A percentile compares a stretch with the other conserved stretches of the same genome.
Evolutionary conservation across 106 monocot species (phyloP).

Genomic region (Amphibolis antarctica): DNA sequence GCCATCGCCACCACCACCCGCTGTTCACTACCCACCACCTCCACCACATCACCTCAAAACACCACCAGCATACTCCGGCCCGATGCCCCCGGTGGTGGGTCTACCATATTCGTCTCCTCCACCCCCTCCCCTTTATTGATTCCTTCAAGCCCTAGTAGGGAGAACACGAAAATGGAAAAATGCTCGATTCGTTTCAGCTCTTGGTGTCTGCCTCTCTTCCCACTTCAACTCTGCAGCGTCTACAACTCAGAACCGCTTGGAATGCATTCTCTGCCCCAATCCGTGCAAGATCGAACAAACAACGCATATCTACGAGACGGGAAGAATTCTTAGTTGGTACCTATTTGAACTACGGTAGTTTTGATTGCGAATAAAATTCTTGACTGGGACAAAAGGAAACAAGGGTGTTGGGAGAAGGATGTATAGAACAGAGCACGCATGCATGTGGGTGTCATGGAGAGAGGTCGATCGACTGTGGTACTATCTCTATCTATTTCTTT

Average conservation of each 20-base stretch:
- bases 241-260: too few relatives aligned
- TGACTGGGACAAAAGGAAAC: too few relatives aligned
- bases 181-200: not conserved
- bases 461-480: not conserved
- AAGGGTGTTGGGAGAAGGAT: too few relatives aligned
- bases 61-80: constrained; percentile 1
- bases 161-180: not conserved
- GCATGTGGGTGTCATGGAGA: too few relatives aligned
- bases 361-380: too few relatives aligned
- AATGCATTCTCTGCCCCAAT: too few relatives aligned
- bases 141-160: not conserved
- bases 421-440: too few relatives aligned
- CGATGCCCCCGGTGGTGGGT: constrained; percentile 7
- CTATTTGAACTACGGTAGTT: too few relatives aligned
- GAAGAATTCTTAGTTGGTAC: too few relatives aligned
- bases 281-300: too few relatives aligned
- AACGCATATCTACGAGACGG: too few relatives aligned
- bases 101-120: constrained; percentile 10
- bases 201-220: not conserved
- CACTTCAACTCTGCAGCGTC: not conserved
- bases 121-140: constrained; percentile 7
- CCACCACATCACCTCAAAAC: not conserved
- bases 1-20: constrained; percentile 5
- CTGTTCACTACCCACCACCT: not conserved
- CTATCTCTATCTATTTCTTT: not conserved